Percentiles rank a stretch among this genome's conserved stretches.
phyloP scores from a whole-genome alignment of 768 basidiomycete species.

The Rhizopogon roseolus region DNA sequence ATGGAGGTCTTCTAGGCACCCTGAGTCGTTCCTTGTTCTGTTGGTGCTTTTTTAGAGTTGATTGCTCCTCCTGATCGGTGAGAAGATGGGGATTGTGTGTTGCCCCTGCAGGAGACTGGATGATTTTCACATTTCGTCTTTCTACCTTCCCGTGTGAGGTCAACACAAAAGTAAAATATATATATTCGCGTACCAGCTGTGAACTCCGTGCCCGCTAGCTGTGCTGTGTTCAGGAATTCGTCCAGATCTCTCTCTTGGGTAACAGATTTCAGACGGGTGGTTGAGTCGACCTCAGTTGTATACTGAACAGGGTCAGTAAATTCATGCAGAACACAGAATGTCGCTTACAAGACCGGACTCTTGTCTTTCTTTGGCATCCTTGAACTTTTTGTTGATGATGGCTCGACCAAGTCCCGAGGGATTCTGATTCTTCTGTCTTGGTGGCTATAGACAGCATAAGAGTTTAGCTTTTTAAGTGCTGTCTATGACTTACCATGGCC shows the following conservation, averaged over 20 bases:
- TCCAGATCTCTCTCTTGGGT: conserved; percentile 96
- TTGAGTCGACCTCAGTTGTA: conserved; percentile 65
- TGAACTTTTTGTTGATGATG: conserved; percentile 84
- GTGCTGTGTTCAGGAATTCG: conserved; percentile 93
- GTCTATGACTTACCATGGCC: neutral
- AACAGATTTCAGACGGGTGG: conserved; percentile 76
- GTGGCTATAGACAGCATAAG: conserved; percentile 34
- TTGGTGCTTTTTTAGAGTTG: conserved; percentile 65
- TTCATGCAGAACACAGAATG: neutral
- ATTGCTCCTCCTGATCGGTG: conserved; percentile 75
- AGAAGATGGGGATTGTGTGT: conserved; percentile 84
- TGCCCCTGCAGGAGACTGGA: conserved; percentile 46
- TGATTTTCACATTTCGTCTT: conserved; percentile 74
- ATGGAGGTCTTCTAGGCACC: conserved; percentile 86
- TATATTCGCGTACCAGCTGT: conserved; percentile 67
- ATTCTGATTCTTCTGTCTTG: conserved; percentile 58
- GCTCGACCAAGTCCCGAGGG: conserved; percentile 88
- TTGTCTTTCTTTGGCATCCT: conserved; percentile 28
- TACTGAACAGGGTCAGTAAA: conserved; percentile 42
- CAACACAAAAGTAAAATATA: neutral
- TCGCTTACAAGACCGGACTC: conserved; percentile 57
- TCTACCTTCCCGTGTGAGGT: conserved; percentile 37
- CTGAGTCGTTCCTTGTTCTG: conserved; percentile 71
- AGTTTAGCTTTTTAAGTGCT: neutral
- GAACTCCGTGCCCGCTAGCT: conserved; percentile 92